These are phyloP conservation scores for Boletus sp. DNA, from an alignment of 768 basidiomycete genomes.

Conservation along the genomic window DNA sequence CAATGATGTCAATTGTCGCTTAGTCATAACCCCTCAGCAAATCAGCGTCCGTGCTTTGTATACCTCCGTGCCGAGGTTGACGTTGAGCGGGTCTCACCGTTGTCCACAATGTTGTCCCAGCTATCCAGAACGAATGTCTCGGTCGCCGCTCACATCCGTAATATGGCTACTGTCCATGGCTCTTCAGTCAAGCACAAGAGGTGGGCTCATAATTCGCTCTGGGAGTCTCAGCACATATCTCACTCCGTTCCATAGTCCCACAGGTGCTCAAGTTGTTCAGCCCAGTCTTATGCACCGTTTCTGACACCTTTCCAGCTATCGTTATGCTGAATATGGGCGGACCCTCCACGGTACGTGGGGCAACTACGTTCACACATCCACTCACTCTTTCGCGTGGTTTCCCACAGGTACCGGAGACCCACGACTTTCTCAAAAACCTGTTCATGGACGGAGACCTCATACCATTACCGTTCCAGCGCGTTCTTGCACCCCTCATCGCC, in stretches of 20 bases:
- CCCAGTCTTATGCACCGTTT: not conserved
- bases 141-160: slow-evolving; percentile 31
- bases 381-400: slow-evolving; percentile 6
- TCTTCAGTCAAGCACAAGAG: slow-evolving; percentile 42
- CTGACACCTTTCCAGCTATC: slow-evolving; percentile 52
- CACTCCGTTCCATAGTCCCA: slow-evolving; percentile 46
- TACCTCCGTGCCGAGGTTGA: not conserved
- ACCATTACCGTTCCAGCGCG: slow-evolving; percentile 87
- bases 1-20: slow-evolving; percentile 2
- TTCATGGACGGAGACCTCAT: slow-evolving; percentile 94
- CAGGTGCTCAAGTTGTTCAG: slow-evolving; percentile 43
- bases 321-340: slow-evolving; percentile 99
- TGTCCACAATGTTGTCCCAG: slow-evolving; percentile 30
- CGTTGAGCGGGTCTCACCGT: not conserved
- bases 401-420: slow-evolving; percentile 81
- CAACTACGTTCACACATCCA: not conserved
- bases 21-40: slow-evolving; percentile 12
- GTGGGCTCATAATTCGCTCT: slow-evolving; percentile 26
- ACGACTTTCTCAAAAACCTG: slow-evolving; percentile 88
- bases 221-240: slow-evolving; percentile 6
- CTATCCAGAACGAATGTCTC: slow-evolving; percentile 16
- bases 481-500: slow-evolving; percentile 88
- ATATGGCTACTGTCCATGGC: slow-evolving; percentile 46
- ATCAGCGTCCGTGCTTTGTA: not conserved
- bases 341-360: slow-evolving; percentile 72